Percentiles rank a stretch among this genome's conserved stretches.
Conservation (phyloP, 78 protist genomes). For the Dictyostelium discoideum region dicty_2.7 NC_007088.5:8177001-8177500, state of each 20-base stretch:
- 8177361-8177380: constrained; percentile 68
- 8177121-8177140: constrained; percentile 44
- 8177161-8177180: too few species aligned
- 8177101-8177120: constrained; percentile 66
- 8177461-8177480: too few species aligned
- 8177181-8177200: too few species aligned
- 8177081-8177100: constrained; percentile 34
- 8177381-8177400: constrained; percentile 50
- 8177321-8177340: constrained; percentile 28
- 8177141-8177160: too few species aligned
- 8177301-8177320: constrained; percentile 75
- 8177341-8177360: constrained; percentile 62
- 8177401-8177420: constrained; percentile 76
- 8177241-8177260: too few species aligned
- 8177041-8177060: constrained; percentile 13
- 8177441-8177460: constrained; percentile 1
- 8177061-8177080: constrained; percentile 29
- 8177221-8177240: too few species aligned
- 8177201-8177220: too few species aligned
- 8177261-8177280: constrained; percentile 56
- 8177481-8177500: too few species aligned
- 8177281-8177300: constrained; percentile 73
- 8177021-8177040: constrained; percentile 43
- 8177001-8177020: constrained; percentile 36
- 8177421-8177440: constrained; percentile 87